A percentile compares a stretch with the other conserved stretches of the same genome.
Evolutionary conservation across 2,329 filamentous ascomycete genomes (phyloP).

Genomic region (Aspergillus piperis): DNA sequence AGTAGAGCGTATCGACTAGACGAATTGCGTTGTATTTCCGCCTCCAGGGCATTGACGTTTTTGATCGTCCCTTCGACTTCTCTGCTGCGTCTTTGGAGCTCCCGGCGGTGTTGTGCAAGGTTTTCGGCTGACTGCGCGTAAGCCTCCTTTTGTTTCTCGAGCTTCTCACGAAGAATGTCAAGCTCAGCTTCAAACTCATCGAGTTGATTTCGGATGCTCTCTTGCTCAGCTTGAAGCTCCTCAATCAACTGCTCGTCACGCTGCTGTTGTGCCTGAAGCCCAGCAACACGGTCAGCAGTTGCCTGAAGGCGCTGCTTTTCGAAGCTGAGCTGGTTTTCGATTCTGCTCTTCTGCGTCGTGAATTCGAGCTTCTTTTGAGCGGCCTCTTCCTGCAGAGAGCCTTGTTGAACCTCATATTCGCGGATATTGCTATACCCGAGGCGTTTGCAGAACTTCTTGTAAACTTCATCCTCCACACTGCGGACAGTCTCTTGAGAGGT

Average conservation of each 20-base stretch:
- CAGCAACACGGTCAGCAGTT: slow-evolving; percentile 68
- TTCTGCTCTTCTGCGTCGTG: slow-evolving; percentile 69
- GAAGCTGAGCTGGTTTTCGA: slow-evolving; percentile 63
- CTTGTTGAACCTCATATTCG: slow-evolving; percentile 90
- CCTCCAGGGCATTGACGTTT: slow-evolving; percentile 76
- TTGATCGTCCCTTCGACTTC: slow-evolving; percentile 76
- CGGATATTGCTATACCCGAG: slow-evolving; percentile 88
- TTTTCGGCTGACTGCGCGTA: slow-evolving; percentile 70
- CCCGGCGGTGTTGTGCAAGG: slow-evolving; percentile 74
- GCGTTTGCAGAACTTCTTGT: slow-evolving; percentile 78
- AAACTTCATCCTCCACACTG: slow-evolving; percentile 84
- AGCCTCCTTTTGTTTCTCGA: slow-evolving; percentile 68
- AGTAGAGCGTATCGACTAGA: slow-evolving; percentile 81
- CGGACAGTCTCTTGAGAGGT: slow-evolving; percentile 67
- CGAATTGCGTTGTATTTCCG: slow-evolving; percentile 80
- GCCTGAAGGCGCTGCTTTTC: slow-evolving; percentile 72
- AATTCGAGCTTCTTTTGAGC: slow-evolving; percentile 85
- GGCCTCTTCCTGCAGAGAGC: slow-evolving; percentile 86
- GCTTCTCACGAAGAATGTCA: slow-evolving; percentile 70
- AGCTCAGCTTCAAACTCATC: slow-evolving; percentile 74
- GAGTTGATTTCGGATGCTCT: slow-evolving; percentile 71
- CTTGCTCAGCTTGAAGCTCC: slow-evolving; percentile 70
- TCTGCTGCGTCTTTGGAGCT: slow-evolving; percentile 81
- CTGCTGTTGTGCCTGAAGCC: slow-evolving; percentile 66
- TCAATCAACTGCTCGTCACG: slow-evolving; percentile 70